Conservation (phyloP, 495 filamentous ascomycete genomes). For the Penicillium coprophilum region DNA sequence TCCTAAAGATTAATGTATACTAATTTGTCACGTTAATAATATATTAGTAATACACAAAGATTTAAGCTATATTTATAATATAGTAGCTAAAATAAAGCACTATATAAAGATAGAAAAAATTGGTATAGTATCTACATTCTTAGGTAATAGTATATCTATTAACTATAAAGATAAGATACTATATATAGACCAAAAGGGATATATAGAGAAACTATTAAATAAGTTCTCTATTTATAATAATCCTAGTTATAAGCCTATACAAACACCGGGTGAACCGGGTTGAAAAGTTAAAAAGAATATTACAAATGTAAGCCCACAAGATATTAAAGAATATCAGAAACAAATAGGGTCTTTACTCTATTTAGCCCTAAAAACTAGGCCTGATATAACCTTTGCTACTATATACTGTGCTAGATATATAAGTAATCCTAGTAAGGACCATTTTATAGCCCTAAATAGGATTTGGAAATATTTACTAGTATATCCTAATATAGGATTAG, state of each 20-base stretch:
- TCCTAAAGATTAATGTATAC: background rate
- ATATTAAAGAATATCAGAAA: background rate
- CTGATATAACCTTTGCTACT: too few species aligned
- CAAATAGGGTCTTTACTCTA: background rate
- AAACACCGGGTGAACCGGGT: background rate
- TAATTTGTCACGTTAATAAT: conserved; percentile 1
- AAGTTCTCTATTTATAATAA: too few species aligned
- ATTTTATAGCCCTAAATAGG: background rate
- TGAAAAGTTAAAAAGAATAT: background rate
- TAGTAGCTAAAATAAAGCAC: too few species aligned
- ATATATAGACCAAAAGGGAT: too few species aligned
- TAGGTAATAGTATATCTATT: too few species aligned
- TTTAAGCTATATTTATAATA: background rate
- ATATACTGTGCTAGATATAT: too few species aligned
- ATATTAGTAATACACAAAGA: background rate
- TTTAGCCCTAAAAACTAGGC: too few species aligned
- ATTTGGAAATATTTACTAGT: background rate
- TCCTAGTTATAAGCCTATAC: too few species aligned
- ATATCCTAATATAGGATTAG: background rate
- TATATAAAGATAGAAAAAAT: too few species aligned
- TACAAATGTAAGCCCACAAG: background rate
- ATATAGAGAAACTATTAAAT: too few species aligned
- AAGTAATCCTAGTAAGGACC: background rate
- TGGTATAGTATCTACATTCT: too few species aligned
- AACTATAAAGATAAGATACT: too few species aligned